Conservation (phyloP, 768 basidiomycete genomes). For the Strobilomyces confusus region DNA sequence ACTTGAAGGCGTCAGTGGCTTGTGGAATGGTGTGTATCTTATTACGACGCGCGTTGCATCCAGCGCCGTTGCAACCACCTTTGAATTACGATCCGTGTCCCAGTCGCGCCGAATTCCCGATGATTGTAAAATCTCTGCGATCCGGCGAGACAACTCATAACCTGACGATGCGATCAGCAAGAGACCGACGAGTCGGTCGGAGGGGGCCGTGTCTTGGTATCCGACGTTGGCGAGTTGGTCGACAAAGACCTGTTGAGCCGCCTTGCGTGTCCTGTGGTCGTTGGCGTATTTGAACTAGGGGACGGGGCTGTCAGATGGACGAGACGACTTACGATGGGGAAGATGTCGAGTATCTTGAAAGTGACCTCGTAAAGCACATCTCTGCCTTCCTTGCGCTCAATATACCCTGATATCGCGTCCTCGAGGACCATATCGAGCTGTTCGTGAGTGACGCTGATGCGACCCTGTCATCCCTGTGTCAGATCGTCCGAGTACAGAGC, state of each 20-base stretch:
- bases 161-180: too few species aligned
- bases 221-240: conserved; percentile 67
- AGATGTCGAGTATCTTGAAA: conserved; percentile 79
- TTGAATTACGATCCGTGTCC: too few species aligned
- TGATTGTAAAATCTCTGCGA: too few species aligned
- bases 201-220: conserved; percentile 59
- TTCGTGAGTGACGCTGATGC: conserved; percentile 60
- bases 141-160: too few species aligned
- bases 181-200: too few species aligned
- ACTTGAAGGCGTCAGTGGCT: too few species aligned
- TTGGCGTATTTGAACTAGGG: conserved; percentile 78
- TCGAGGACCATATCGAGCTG: conserved; percentile 79
- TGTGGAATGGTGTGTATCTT: too few species aligned
- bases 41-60: too few species aligned
- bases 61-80: too few species aligned
- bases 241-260: conserved; percentile 66
- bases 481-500: background rate
- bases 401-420: conserved; percentile 78
- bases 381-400: conserved; percentile 54
- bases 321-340: conserved; percentile 55
- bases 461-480: conserved; percentile 43
- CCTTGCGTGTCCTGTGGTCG: conserved; percentile 61
- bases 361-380: conserved; percentile 68
- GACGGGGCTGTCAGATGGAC: background rate
- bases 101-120: too few species aligned